These are phyloP conservation scores for Teunomyces kruisii DNA, from an alignment of 805 yeast genomes.

Conservation along the genomic window DNA sequence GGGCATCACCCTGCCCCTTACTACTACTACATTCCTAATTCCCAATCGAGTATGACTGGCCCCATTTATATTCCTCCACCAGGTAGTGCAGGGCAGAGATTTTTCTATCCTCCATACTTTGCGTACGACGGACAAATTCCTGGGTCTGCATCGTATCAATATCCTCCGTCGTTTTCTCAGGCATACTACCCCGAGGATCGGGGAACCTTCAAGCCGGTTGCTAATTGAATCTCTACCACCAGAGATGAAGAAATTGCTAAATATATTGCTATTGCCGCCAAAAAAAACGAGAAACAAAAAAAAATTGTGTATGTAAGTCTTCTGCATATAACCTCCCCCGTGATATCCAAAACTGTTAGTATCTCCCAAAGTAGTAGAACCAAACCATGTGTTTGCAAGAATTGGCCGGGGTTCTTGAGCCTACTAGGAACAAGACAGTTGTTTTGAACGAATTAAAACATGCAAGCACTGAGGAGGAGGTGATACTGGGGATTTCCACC, in stretches of 20 bases:
- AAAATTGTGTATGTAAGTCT: neutral
- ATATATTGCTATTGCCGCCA: too few relatives aligned
- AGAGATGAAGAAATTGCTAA: too few relatives aligned
- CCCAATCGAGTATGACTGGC: constrained; percentile 18
- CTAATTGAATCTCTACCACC: neutral
- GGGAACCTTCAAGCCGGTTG: neutral
- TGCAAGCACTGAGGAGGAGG: neutral
- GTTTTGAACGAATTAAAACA: constrained; percentile 4
- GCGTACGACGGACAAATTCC: constrained; percentile 20
- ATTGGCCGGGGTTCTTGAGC: neutral
- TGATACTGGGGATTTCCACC: neutral
- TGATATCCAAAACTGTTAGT: neutral
- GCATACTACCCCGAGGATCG: constrained; percentile 13
- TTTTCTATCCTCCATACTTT: constrained; percentile 28
- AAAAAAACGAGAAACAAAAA: too few relatives aligned
- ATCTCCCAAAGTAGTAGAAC: neutral
- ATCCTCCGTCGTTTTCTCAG: constrained; percentile 5
- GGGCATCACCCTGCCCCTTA: constrained; percentile 11
- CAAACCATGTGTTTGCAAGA: constrained; percentile 2
- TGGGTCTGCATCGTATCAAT: constrained; percentile 11
- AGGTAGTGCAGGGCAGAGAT: constrained; percentile 11
- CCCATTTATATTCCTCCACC: constrained; percentile 15
- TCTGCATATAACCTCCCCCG: neutral
- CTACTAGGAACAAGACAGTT: neutral
- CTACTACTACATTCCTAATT: constrained; percentile 18